Base-by-base conservation (phyloP, 768 basidiomycete species). In the Astraeus odoratus region DNA sequence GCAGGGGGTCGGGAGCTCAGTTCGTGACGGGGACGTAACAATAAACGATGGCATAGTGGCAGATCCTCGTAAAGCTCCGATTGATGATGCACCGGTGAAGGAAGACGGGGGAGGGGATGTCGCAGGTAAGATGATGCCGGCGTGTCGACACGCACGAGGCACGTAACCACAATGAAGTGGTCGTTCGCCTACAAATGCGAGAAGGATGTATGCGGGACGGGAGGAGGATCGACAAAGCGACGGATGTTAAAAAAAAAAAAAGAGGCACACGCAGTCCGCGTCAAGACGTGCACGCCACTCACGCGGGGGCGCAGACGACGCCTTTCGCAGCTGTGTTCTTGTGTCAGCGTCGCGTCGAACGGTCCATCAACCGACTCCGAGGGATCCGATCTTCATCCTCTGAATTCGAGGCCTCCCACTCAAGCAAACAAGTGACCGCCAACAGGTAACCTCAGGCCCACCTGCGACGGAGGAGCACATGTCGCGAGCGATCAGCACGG, bases 91-190 rank as follows among this genome's bases (percentile, higher is more conserved):
- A n/a, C 37, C 43, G 44, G 53, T 52, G 54, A 56, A 42, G 39
- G 34, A 39, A 51, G 58, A 51, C 45, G 40, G 40, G 44, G 30
- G 43, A 12, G 51, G 60, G 30, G 41, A 19, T 51, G 61, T 63
- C n/a, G 25, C 26, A 25, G 47, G 54, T 61, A 57, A 63, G 61
- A 56, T 52, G 59, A 75, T 47, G 59, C 83, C 83, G 61, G 71
- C 82, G 86, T 85, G 60, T 87, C 67, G 83, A 83, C 81, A 70
- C 68, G 73, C 72, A 72, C 79, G 80, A 82, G 76, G 75, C 74
- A 80, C 81, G 78, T 71, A 78, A 83, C 83, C 83, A 76, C 85
- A 86, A 57, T 63, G 46, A 86, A 86, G 83, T 77, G 83, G 81
- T 84, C 82, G 81, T 82, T 44, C 81, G 75, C 76, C 72, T 75